Conservation (phyloP, 768 basidiomycete species). For the Dendrothele bispora region DNA sequence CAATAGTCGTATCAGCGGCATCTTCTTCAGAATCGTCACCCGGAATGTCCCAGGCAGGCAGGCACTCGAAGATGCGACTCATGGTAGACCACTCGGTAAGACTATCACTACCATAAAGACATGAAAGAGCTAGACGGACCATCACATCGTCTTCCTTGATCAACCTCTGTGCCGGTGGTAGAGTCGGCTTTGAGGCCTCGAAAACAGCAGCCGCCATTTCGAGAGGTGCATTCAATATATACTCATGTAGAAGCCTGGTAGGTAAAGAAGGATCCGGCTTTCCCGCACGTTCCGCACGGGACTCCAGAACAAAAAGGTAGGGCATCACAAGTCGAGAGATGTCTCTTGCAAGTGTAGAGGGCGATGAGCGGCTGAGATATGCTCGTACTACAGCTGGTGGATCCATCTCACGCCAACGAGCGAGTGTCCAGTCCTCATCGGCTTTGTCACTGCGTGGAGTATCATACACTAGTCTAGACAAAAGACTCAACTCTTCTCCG, state of each 20-base stretch:
- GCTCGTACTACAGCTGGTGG: constrained; percentile 66
- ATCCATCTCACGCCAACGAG: constrained; percentile 68
- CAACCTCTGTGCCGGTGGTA: constrained; percentile 67
- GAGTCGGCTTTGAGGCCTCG: constrained; percentile 89
- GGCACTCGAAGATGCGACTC: constrained; percentile 93
- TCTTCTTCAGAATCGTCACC: constrained; percentile 65
- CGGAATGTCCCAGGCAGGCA: constrained; percentile 83
- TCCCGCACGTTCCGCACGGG: constrained; percentile 81
- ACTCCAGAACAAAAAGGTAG: constrained; percentile 90
- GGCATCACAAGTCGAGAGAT: constrained; percentile 82
- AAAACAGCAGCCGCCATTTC: constrained; percentile 74
- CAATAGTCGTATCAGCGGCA: constrained; percentile 77
- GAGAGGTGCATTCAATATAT: constrained; percentile 67
- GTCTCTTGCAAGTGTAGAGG: constrained; percentile 62
- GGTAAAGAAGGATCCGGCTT: constrained; percentile 66
- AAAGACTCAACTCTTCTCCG: constrained; percentile 88
- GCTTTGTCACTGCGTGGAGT: constrained; percentile 43
- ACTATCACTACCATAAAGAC: constrained; percentile 80
- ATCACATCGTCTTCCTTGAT: constrained; percentile 83
- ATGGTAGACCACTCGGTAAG: constrained; percentile 78
- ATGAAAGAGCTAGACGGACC: constrained; percentile 82
- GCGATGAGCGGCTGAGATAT: constrained; percentile 74
- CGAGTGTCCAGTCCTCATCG: constrained; percentile 73
- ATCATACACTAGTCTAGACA: constrained; percentile 88
- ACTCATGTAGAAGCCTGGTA: constrained; percentile 67